These are phyloP conservation scores for Pelargonium citronellum DNA, from an alignment of 441 rosid genomes.

Conservation along the genomic window DNA sequence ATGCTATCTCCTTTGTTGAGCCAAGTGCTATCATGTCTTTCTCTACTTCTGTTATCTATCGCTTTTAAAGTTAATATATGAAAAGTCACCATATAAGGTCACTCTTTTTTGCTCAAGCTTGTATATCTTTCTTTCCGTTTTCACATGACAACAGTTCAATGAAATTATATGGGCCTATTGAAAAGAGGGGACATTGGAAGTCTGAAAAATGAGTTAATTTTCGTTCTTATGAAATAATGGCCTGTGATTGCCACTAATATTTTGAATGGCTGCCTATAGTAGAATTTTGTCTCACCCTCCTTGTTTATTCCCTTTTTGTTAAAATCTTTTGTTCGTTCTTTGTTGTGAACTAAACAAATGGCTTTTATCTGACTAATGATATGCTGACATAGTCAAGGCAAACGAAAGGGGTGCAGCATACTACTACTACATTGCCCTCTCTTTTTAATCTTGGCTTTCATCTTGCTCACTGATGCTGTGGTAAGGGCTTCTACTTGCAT, in stretches of 20 bases:
- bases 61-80: no score
- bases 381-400: not conserved
- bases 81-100: not conserved
- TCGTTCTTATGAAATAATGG: not conserved
- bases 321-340: not conserved
- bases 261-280: not conserved
- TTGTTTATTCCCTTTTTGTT: not conserved
- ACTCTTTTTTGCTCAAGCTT: conserved; percentile 4
- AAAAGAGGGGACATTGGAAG: not conserved
- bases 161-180: not conserved
- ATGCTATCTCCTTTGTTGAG: no score
- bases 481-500: not conserved
- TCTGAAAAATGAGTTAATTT: not conserved
- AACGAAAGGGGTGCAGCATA: not conserved
- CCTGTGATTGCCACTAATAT: not conserved
- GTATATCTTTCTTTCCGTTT: not conserved
- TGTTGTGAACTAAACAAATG: not conserved
- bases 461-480: not conserved
- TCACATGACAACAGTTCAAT: conserved; percentile 3
- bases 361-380: conserved; percentile 3
- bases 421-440: not conserved
- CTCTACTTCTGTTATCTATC: no score
- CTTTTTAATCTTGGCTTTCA: not conserved
- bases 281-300: not conserved
- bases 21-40: no score